Percentiles rank a stretch among this genome's conserved stretches.
Conservation (phyloP, 139 green algal species). For the Tetraselmis chui region DNA sequence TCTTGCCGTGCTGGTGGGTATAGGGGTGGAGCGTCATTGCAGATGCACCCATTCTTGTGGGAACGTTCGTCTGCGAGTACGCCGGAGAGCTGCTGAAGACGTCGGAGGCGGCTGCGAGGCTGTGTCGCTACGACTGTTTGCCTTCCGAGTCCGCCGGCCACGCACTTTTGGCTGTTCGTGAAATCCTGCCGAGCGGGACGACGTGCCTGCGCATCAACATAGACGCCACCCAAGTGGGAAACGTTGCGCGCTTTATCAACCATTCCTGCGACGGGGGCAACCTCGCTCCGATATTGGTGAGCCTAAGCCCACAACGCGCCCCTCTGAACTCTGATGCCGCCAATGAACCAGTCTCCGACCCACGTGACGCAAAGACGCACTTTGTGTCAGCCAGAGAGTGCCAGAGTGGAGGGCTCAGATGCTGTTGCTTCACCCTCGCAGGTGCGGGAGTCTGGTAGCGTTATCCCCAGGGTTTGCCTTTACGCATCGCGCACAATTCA, state of each 20-base stretch:
- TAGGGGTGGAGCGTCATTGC: slow-evolving; percentile 37
- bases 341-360: too few species aligned
- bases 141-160: slow-evolving; percentile 36
- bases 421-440: too few species aligned
- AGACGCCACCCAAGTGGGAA: slow-evolving; percentile 49
- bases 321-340: too few species aligned
- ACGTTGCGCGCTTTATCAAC: slow-evolving; percentile 62
- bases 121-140: slow-evolving; percentile 49
- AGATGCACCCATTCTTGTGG: slow-evolving; percentile 15
- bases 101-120: slow-evolving; percentile 27
- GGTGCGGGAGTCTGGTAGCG: slow-evolving; percentile 24
- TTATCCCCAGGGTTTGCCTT: slow-evolving; percentile 40
- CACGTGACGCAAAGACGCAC: too few species aligned
- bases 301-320: too few species aligned
- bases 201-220: slow-evolving; percentile 48
- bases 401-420: too few species aligned
- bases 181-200: slow-evolving; percentile 37
- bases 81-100: slow-evolving; percentile 38
- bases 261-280: slow-evolving; percentile 60
- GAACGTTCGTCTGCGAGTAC: slow-evolving; percentile 44
- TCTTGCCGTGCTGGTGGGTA: too few species aligned
- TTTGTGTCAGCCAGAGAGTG: too few species aligned
- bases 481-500: slow-evolving; percentile 33
- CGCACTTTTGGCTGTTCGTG: slow-evolving; percentile 13
- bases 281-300: slow-evolving; percentile 29